A percentile compares a stretch with the other conserved stretches of the same genome.
phyloP scores from a whole-genome alignment of 2,329 filamentous ascomycete species.

The Hypoxylon rubiginosum region DNA sequence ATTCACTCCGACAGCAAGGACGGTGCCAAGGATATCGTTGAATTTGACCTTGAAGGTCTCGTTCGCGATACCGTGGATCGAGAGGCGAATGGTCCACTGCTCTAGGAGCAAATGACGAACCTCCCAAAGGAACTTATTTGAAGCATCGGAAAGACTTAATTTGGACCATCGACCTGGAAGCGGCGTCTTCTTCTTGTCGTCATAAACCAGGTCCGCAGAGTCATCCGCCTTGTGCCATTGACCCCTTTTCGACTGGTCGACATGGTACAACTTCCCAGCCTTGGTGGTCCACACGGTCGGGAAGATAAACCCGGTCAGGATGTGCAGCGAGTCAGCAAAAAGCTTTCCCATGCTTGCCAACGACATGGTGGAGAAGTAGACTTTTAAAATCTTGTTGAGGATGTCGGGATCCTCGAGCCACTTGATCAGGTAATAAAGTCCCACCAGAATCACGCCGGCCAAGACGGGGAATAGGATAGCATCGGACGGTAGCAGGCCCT shows the following conservation, averaged over 20 bases:
- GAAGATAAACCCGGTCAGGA: constrained; percentile 77
- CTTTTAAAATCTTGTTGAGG: constrained; percentile 84
- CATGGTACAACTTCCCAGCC: constrained; percentile 59
- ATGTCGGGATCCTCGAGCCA: constrained; percentile 85
- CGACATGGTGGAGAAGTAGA: constrained; percentile 85
- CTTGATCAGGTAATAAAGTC: constrained; percentile 89
- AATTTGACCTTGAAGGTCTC: constrained; percentile 67
- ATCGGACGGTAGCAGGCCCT: constrained; percentile 79
- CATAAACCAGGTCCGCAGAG: constrained; percentile 46
- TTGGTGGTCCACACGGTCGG: constrained; percentile 74
- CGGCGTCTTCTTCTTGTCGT: constrained; percentile 54
- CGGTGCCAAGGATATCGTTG: constrained; percentile 68
- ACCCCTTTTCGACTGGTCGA: constrained; percentile 58
- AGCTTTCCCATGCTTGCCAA: constrained; percentile 82
- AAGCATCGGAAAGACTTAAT: constrained; percentile 46
- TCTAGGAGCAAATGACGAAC: constrained; percentile 64
- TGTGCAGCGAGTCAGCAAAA: constrained; percentile 77
- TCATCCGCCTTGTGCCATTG: constrained; percentile 54
- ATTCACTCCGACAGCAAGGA: constrained; percentile 67
- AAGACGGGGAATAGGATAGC: constrained; percentile 87
- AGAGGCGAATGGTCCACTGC: constrained; percentile 65
- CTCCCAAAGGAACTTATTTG: constrained; percentile 60
- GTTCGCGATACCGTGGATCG: constrained; percentile 64
- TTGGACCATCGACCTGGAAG: constrained; percentile 56
- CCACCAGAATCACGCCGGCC: constrained; percentile 78